Evolutionary conservation across 371 early-diverging fungal genomes (phyloP), one percentile per base, ranked within the genome.

Genomic region (Mortierella sp.): DNA sequence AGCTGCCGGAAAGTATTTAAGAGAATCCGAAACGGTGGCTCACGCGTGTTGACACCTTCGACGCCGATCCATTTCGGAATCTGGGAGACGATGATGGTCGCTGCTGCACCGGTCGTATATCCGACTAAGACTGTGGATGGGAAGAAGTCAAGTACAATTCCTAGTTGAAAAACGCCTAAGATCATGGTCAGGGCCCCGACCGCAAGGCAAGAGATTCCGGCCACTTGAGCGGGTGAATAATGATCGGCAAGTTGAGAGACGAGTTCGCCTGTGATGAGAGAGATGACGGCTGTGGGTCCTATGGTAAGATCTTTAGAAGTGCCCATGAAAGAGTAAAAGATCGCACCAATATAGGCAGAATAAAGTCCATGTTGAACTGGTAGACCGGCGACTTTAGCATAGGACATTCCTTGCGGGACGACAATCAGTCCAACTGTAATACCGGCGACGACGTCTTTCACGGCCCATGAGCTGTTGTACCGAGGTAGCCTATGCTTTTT

Each of bases 271-370:
- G 90, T 82, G 12, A 94, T 79, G 21, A 92, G 81, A 4, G 93
- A 92, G 78, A 94, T 88, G n/a, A 95, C 95, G 28, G 95, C 94
- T 14, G 94, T 93, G 0, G 95, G 93, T 17, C 97, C 95, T 55
- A 95, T 91, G 24, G 92, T 92, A 26, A 94, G 92, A 68, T 94
- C 95, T 67, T 93, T 92, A 37, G 93, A 90, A 0, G 95, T 94
- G 34, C 91, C 94, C 75, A 95, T 91, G 28, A 94, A 73, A 52
- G 84, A 85, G 72, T 96, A 94, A 30, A 92, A 28, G 15, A 88
- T 69, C 4, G 85, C 81, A 14, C 94, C 92, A 23, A 90, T 81
- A 66, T 93, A 90, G 34, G 90, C 80, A 26, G 94, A 90, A 85
- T 96, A 96, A 37, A 96, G 83, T 6, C 95, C 97, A 68, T 93